phyloP scores from a whole-genome alignment of 768 basidiomycete species.

The Suillus subaureus region DNA sequence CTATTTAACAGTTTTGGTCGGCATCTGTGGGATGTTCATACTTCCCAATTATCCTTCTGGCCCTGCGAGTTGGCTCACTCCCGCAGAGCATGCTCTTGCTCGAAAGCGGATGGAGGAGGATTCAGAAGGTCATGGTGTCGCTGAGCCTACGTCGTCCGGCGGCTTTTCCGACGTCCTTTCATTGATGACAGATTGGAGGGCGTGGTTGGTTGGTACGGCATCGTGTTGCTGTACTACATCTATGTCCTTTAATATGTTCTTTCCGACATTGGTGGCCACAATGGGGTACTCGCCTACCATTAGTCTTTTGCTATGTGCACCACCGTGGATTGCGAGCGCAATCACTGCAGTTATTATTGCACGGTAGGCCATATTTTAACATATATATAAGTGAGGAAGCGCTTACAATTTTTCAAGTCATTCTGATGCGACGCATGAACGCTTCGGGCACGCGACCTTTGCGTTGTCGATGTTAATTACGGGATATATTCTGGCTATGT shows the following conservation, averaged over 20 bases:
- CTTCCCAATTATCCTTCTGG: slow-evolving; percentile 72
- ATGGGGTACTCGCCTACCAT: slow-evolving; percentile 62
- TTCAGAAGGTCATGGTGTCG: slow-evolving; percentile 50
- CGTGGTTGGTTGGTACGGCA: slow-evolving; percentile 73
- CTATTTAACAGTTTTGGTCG: slow-evolving; percentile 51
- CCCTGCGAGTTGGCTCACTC: slow-evolving; percentile 56
- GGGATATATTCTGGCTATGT: slow-evolving; percentile 63
- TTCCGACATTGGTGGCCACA: slow-evolving; percentile 72
- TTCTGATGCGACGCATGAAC: slow-evolving; percentile 68
- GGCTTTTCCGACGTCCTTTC: slow-evolving; percentile 53
- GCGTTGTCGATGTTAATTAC: slow-evolving; percentile 57
- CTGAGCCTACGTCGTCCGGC: slow-evolving; percentile 38
- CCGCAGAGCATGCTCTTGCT: slow-evolving; percentile 53
- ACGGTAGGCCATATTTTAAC: not conserved
- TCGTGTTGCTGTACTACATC: slow-evolving; percentile 54
- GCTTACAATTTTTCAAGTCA: slow-evolving; percentile 42
- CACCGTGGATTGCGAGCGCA: slow-evolving; percentile 49
- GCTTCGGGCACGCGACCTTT: slow-evolving; percentile 63
- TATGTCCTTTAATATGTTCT: slow-evolving; percentile 72
- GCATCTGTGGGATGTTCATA: slow-evolving; percentile 55
- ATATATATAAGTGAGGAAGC: no score
- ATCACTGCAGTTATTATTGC: slow-evolving; percentile 29
- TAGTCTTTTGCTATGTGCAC: slow-evolving; percentile 71
- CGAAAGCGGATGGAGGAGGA: slow-evolving; percentile 62
- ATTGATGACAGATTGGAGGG: slow-evolving; percentile 73